Percentiles rank a stretch among this genome's conserved stretches.
These are phyloP conservation scores for Salix suchowensis DNA, from an alignment of 345 rosid genomes.

Conservation along the genomic window DNA sequence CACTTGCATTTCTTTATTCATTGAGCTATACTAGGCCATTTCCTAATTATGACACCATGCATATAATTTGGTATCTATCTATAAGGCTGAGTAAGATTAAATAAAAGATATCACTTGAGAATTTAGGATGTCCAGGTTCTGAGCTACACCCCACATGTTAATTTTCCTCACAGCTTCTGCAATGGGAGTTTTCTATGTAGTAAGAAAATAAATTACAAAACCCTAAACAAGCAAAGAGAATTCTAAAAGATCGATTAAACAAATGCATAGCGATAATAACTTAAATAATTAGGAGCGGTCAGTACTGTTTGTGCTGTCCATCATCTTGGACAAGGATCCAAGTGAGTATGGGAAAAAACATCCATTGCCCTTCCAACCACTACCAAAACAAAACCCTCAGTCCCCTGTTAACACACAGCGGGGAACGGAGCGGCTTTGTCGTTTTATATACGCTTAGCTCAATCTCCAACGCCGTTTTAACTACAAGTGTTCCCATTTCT, in stretches of 20 bases:
- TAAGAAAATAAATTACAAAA: neutral
- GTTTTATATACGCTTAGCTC: neutral
- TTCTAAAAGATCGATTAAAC: neutral
- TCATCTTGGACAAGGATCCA: conserved; percentile 33
- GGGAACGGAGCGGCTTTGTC: conserved; percentile 27
- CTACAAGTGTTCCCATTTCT: conserved; percentile 29
- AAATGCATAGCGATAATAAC: neutral
- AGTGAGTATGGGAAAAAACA: conserved; percentile 38
- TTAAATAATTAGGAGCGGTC: neutral
- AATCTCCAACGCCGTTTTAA: conserved; percentile 29
- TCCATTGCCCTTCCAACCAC: conserved; percentile 53
- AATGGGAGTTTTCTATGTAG: neutral
- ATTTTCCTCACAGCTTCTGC: neutral
- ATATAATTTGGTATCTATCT: conserved; percentile 9
- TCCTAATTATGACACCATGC: neutral
- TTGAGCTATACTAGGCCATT: neutral
- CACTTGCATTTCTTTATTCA: conserved; percentile 15
- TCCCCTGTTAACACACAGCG: conserved; percentile 11
- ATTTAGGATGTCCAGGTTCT: conserved; percentile 45
- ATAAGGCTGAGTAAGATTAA: conserved; percentile 1
- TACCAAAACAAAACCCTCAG: conserved; percentile 44
- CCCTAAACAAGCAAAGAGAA: neutral
- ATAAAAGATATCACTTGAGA: conserved; percentile 22
- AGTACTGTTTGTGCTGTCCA: neutral
- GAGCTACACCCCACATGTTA: conserved; percentile 23